Evolutionary conservation across 148 eudicot species (phyloP).

Genomic region (Polygonum maritimum): DNA sequence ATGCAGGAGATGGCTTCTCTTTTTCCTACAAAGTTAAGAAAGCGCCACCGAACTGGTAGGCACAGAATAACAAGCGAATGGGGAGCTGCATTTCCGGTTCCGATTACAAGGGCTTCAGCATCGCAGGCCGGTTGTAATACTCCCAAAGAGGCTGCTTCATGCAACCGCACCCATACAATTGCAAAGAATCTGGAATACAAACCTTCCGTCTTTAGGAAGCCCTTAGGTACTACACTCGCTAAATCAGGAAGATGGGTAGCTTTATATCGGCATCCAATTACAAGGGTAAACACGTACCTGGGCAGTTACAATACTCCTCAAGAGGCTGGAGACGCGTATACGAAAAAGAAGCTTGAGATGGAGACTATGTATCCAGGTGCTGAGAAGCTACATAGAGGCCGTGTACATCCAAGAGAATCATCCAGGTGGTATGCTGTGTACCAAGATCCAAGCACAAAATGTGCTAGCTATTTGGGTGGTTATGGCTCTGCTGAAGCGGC

Average conservation of each 20-base stretch:
- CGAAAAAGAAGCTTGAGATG: constrained; percentile 14
- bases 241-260: constrained; percentile 25
- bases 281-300: constrained; percentile 11
- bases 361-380: not conserved
- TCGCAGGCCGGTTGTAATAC: too few species aligned
- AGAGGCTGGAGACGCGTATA: constrained; percentile 20
- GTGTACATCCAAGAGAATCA: not conserved
- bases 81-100: constrained; percentile 12
- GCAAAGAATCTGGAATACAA: not conserved
- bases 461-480: too few species aligned
- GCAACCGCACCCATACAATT: too few species aligned
- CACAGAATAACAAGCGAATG: constrained; percentile 22
- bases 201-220: not conserved
- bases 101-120: not conserved
- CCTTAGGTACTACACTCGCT: constrained; percentile 13
- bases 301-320: constrained; percentile 17
- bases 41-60: constrained; percentile 13
- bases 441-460: too few species aligned
- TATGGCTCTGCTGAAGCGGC: not conserved
- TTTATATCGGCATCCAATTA: constrained; percentile 13
- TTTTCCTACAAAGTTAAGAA: not conserved
- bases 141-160: too few species aligned
- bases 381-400: not conserved
- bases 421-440: too few species aligned
- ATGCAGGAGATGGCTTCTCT: not conserved